These are phyloP conservation scores for Azolla pinnata DNA, from an alignment of 75 land plant species.

Conservation along the genomic window DNA sequence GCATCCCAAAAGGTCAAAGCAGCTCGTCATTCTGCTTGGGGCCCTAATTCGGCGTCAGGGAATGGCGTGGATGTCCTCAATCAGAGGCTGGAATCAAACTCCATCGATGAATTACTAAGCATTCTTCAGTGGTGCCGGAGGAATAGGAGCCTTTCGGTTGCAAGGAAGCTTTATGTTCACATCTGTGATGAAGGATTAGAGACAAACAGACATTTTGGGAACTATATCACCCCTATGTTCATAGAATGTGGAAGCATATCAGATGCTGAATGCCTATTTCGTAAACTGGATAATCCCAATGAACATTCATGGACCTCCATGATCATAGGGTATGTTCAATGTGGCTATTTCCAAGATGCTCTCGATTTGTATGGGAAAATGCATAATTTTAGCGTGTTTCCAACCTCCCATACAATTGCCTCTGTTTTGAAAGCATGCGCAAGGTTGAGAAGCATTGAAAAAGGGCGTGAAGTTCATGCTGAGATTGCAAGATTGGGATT, in stretches of 20 bases:
- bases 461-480: conserved; percentile 30
- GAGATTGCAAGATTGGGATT: conserved; percentile 20
- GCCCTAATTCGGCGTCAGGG: too few relatives aligned
- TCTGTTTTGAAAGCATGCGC: conserved; percentile 31
- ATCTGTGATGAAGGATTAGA: background rate
- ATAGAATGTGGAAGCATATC: background rate
- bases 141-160: background rate
- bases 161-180: background rate
- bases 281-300: conserved; percentile 1
- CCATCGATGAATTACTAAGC: background rate
- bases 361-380: conserved; percentile 23
- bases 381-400: conserved; percentile 16
- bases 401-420: conserved; percentile 27
- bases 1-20: too few relatives aligned
- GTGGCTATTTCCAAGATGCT: conserved; percentile 19
- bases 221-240: background rate
- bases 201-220: background rate
- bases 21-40: too few relatives aligned
- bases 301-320: conserved; percentile 31
- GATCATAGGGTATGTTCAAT: conserved; percentile 35
- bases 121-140: background rate
- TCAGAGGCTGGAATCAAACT: too few relatives aligned
- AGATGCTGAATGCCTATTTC: background rate
- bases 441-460: conserved; percentile 11
- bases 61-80: too few relatives aligned